phyloP scores from a whole-genome alignment of 1,284 basidiomycete species.

The Ganoderma resinaceum region DNA sequence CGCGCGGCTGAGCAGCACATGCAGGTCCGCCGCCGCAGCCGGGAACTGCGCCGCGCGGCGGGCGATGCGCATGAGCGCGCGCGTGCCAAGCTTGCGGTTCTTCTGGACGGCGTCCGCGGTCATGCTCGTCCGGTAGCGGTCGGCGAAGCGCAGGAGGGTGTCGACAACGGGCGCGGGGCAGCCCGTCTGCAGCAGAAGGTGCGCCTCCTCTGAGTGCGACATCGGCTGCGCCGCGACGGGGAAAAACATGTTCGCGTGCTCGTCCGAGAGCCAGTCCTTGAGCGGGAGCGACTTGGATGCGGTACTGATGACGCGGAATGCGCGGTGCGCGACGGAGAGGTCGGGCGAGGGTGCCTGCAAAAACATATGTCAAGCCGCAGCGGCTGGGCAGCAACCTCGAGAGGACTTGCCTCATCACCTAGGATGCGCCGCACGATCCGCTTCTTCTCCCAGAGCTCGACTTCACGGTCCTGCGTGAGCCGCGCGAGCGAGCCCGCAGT shows the following conservation, averaged over 20 bases:
- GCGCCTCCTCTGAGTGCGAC: slow-evolving; percentile 51
- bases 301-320: slow-evolving; percentile 67
- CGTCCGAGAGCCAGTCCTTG: slow-evolving; percentile 69
- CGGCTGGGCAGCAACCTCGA: background rate
- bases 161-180: slow-evolving; percentile 31
- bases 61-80: slow-evolving; percentile 63
- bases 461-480: slow-evolving; percentile 64
- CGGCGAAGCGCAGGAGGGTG: slow-evolving; percentile 50
- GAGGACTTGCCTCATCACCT: slow-evolving; percentile 50
- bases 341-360: slow-evolving; percentile 46
- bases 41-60: slow-evolving; percentile 54
- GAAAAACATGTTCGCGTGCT: slow-evolving; percentile 76
- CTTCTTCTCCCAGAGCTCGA: slow-evolving; percentile 67
- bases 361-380: slow-evolving; percentile 9
- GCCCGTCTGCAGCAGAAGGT: slow-evolving; percentile 35
- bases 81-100: slow-evolving; percentile 66
- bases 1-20: slow-evolving; percentile 53
- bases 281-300: slow-evolving; percentile 66
- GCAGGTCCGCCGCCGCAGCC: slow-evolving; percentile 53
- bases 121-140: slow-evolving; percentile 61
- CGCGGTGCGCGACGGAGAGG: slow-evolving; percentile 58
- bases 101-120: slow-evolving; percentile 62
- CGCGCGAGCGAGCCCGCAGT: slow-evolving; percentile 68
- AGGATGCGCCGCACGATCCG: slow-evolving; percentile 59
- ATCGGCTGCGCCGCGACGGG: slow-evolving; percentile 65